Evolutionary conservation across 2,329 filamentous ascomycete species (phyloP), one percentile per base, ranked within the genome.

Genomic region (Parafenestella ontariensis): DNA sequence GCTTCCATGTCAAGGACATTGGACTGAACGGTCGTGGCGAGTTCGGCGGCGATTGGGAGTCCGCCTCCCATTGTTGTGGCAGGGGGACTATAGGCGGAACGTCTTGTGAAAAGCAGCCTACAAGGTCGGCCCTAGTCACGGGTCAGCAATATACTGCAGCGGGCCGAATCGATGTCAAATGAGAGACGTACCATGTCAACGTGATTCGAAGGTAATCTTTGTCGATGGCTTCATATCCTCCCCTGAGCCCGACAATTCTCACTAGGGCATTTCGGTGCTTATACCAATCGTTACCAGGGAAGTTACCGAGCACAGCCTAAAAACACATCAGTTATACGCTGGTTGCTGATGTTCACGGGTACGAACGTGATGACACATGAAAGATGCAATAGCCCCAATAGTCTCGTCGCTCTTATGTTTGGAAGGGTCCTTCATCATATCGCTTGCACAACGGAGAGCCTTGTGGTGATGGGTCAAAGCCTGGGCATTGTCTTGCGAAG

Each of bases 1-100:
- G 83, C 83, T 87, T 85, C 81, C 76, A 84, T 58, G 79, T 74
- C 74, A 84, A 81, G 77, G 79, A 86, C 77, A 87, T 77, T 71
- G 78, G 80, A 69, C 70, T 70, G 64, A 64, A 67, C 70, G 82
- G 81, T 74, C 80, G 79, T 77, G 84, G 83, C 82, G 85, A 83
- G 83, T 79, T 82, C 81, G 84, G 79, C 79, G 80, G 78, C 75
- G 82, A 77, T 79, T 77, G 72, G 47, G 64, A 64, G 31, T 67
- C 49, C 7, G 28, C 20, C 26, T 47, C 42, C 71, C 70, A 73
- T 46, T 53, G 52, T 2, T 18, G 29, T 15, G 71, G 70, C 36
- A 73, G 46, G 1, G 68, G 66, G 11, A 71, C 42, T 15, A 60
- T 50, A 5, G 68, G 64, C 7, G 61, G 56, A n/a, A 68, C 62